These are phyloP conservation scores for Fusarium compactum DNA, from an alignment of 2,329 filamentous ascomycete species.

Conservation along the genomic window DNA sequence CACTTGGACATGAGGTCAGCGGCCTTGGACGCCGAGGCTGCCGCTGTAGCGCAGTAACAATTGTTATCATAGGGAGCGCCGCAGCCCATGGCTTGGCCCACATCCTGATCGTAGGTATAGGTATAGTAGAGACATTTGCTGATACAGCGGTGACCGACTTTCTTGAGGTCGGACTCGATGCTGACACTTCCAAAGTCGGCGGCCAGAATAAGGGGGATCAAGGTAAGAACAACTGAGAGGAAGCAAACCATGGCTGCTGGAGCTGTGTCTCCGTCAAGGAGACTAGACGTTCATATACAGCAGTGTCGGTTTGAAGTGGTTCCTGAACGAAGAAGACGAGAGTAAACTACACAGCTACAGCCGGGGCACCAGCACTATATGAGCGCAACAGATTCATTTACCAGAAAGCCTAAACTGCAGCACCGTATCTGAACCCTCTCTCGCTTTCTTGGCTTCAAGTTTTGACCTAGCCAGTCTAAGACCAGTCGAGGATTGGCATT, in stretches of 20 bases:
- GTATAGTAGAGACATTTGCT: slow-evolving; percentile 40
- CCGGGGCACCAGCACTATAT: slow-evolving; percentile 16
- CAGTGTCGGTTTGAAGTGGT: not conserved
- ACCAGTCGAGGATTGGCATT: not conserved
- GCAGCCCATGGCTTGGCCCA: slow-evolving; percentile 43
- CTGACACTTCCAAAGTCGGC: slow-evolving; percentile 37
- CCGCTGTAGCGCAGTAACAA: slow-evolving; percentile 45
- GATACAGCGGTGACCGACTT: slow-evolving; percentile 36
- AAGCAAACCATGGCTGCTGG: slow-evolving; percentile 23
- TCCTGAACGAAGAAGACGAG: not conserved
- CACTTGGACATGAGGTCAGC: slow-evolving; percentile 41
- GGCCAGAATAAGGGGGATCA: not conserved
- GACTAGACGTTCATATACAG: not conserved
- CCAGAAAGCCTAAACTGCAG: not conserved
- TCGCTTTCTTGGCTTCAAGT: not conserved
- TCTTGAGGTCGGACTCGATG: slow-evolving; percentile 29
- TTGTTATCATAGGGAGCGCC: slow-evolving; percentile 43
- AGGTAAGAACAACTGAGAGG: slow-evolving; percentile 16
- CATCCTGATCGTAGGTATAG: slow-evolving; percentile 13
- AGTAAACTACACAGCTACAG: not conserved
- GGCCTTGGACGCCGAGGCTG: slow-evolving; percentile 36
- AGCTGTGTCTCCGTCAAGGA: not conserved
- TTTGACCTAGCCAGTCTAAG: slow-evolving; percentile 12
- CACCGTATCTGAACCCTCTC: slow-evolving; percentile 10
- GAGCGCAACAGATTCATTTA: not conserved